Percentiles rank a stretch among this genome's conserved stretches.
Evolutionary conservation across 495 filamentous ascomycete species (phyloP).

Genomic region (Saxophila tyrrhenica): DNA sequence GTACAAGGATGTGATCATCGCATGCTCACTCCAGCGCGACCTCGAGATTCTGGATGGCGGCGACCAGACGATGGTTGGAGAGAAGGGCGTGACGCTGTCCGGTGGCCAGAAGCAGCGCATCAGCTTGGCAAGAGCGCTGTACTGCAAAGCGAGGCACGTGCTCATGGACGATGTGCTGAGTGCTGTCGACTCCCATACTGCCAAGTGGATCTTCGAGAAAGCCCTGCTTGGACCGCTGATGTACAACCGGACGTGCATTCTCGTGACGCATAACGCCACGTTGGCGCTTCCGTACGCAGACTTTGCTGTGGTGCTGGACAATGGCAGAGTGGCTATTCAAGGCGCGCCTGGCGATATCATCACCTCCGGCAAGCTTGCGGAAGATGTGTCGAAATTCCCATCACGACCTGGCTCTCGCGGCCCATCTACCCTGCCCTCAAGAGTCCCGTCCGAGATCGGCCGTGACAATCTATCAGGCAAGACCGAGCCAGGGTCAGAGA

Average conservation of each 20-base stretch:
- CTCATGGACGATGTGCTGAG: constrained; percentile 93
- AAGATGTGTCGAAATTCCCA: constrained; percentile 55
- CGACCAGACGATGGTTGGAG: constrained; percentile 88
- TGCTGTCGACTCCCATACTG: constrained; percentile 97
- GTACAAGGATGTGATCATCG: constrained; percentile 78
- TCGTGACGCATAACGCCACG: constrained; percentile 92
- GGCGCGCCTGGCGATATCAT: constrained; percentile 68
- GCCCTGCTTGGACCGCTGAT: constrained; percentile 86
- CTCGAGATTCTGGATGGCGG: constrained; percentile 84
- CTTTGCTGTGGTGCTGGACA: constrained; percentile 75
- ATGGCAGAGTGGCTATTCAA: constrained; percentile 68
- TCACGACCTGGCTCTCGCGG: constrained; percentile 44
- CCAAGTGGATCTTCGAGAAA: constrained; percentile 94
- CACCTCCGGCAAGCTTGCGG: constrained; percentile 71
- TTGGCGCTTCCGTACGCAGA: constrained; percentile 69
- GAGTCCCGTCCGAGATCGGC: constrained; percentile 48
- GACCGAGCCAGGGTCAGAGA: too few relatives aligned
- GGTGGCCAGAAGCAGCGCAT: constrained; percentile 98
- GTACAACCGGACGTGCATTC: constrained; percentile 76
- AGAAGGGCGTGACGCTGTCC: constrained; percentile 94
- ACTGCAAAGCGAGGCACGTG: constrained; percentile 81
- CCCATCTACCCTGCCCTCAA: constrained; percentile 35
- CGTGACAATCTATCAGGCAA: background rate
- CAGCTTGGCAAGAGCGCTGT: constrained; percentile 84
- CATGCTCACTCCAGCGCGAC: constrained; percentile 89